A percentile compares a stretch with the other conserved stretches of the same genome.
Conservation (phyloP, 805 yeast genomes). For the Ogataea trehalophila region DNA sequence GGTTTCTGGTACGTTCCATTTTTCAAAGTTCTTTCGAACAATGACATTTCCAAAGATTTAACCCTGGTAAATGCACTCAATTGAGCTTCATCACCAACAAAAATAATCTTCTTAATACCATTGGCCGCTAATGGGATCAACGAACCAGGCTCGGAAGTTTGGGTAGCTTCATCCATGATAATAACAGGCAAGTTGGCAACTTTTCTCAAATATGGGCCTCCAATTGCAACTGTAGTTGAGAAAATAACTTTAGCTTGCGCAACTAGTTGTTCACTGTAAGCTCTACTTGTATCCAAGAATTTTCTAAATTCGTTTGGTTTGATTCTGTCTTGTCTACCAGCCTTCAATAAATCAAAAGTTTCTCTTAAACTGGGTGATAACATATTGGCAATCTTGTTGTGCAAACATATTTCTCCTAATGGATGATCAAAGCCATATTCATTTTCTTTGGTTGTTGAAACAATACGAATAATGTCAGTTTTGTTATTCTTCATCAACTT, state of each 20-base stretch:
- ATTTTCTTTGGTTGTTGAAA: constrained; percentile 54
- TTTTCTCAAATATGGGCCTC: constrained; percentile 57
- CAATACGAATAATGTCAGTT: constrained; percentile 51
- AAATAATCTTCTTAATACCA: constrained; percentile 60
- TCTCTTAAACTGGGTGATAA: constrained; percentile 43
- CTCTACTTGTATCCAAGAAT: constrained; percentile 38
- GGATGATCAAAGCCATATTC: constrained; percentile 56
- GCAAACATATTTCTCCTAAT: constrained; percentile 56
- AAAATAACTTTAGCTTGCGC: constrained; percentile 66
- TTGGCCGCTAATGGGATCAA: constrained; percentile 67
- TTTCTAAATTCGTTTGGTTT: constrained; percentile 45
- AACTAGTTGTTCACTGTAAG: constrained; percentile 44
- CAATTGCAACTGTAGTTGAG: constrained; percentile 70
- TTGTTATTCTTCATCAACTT: constrained; percentile 49
- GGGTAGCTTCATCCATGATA: constrained; percentile 77
- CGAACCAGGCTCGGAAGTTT: constrained; percentile 68
- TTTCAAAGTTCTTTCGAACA: constrained; percentile 60
- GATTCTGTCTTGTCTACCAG: constrained; percentile 37
- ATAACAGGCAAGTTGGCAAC: constrained; percentile 51
- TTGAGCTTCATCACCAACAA: constrained; percentile 78
- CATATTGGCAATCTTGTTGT: constrained; percentile 50
- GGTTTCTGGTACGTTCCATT: constrained; percentile 59
- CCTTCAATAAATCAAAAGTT: constrained; percentile 38
- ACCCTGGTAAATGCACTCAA: constrained; percentile 67
- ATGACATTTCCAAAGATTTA: constrained; percentile 59